phyloP scores from a whole-genome alignment of 768 basidiomycete genomes.

The Boletus coccyginus region DNA sequence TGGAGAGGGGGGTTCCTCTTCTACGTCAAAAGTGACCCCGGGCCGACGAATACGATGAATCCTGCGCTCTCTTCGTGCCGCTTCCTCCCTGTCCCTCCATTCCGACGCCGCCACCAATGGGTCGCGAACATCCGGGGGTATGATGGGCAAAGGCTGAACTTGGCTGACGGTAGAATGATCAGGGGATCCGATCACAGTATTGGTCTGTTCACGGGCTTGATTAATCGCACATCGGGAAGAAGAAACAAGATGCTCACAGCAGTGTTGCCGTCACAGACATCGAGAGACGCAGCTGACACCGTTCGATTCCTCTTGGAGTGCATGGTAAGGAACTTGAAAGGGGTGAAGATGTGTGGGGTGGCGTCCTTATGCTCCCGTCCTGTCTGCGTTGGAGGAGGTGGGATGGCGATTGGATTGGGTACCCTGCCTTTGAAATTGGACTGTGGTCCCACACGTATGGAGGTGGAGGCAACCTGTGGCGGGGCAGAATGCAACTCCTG shows the following conservation, averaged over 20 bases:
- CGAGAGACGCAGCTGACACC: constrained; percentile 70
- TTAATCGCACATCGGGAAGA: neutral
- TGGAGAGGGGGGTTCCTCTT: constrained; percentile 49
- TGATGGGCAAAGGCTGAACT: constrained; percentile 43
- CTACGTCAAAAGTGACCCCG: constrained; percentile 65
- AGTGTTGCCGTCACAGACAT: constrained; percentile 72
- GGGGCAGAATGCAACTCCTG: constrained; percentile 15
- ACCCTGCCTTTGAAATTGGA: constrained; percentile 15
- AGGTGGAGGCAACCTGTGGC: constrained; percentile 1
- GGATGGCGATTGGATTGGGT: constrained; percentile 26
- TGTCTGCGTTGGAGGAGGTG: constrained; percentile 32
- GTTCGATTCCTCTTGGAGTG: constrained; percentile 57
- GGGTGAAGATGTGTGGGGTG: constrained; percentile 50
- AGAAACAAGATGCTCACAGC: constrained; percentile 48
- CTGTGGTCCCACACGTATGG: constrained; percentile 12
- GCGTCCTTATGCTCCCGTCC: constrained; percentile 38
- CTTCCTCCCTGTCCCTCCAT: constrained; percentile 69
- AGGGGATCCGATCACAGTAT: constrained; percentile 73
- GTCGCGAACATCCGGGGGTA: constrained; percentile 61
- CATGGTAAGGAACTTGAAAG: constrained; percentile 58
- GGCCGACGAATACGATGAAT: constrained; percentile 47
- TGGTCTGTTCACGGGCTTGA: constrained; percentile 41
- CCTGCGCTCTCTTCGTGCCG: constrained; percentile 40
- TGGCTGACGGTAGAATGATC: constrained; percentile 67
- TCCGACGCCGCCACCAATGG: constrained; percentile 60